Base-by-base conservation (phyloP, 139 green algal species). In the Raphidocelis subcapitata region DNA sequence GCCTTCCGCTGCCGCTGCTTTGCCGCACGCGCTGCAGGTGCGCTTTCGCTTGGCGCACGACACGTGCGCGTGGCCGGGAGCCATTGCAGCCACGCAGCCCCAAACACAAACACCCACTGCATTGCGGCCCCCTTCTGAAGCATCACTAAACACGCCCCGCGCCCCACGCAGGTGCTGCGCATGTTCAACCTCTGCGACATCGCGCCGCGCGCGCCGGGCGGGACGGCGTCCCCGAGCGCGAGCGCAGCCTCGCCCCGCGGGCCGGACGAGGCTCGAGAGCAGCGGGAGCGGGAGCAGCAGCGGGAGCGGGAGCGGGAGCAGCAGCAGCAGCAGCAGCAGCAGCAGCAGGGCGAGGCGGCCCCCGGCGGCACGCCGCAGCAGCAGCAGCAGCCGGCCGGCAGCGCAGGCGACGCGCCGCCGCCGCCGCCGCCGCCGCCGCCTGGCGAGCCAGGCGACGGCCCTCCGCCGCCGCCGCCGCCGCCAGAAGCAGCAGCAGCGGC, bases 151-250 rank as follows among this genome's bases (percentile, higher is more conserved):
- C 36, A n/a, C n/a, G n/a, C n/a, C n/a, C n/a, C n/a, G n/a, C n/a
- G n/a, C n/a, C 44, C 1, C 37, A 41, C 3, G 68, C 65, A 71
- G 66, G 54, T 46, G 62, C 84, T 97, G 60, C 90, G 92, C 46
- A 83, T 97, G 72, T 97, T 97, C 86, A 97, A 97, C 83, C 79
- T 97, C 18, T 96, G 91, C 67, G 92, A 97, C 78, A 86, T 97
- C 24, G 86, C 78, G 16, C 73, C 69, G 72, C 79, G n/a, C n/a
- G n/a, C n/a, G n/a, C n/a, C n/a, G n/a, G n/a, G n/a, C n/a, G n/a
- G n/a, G n/a, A n/a, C n/a, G n/a, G n/a, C n/a, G n/a, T n/a, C n/a
- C n/a, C n/a, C n/a, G n/a, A n/a, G n/a, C n/a, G n/a, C n/a, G n/a
- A n/a, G n/a, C n/a, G n/a, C n/a, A n/a, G n/a, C n/a, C n/a, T n/a